These are phyloP conservation scores for Danielia reshetovae DNA, from an alignment of 805 yeast species.

Conservation along the genomic window DNA sequence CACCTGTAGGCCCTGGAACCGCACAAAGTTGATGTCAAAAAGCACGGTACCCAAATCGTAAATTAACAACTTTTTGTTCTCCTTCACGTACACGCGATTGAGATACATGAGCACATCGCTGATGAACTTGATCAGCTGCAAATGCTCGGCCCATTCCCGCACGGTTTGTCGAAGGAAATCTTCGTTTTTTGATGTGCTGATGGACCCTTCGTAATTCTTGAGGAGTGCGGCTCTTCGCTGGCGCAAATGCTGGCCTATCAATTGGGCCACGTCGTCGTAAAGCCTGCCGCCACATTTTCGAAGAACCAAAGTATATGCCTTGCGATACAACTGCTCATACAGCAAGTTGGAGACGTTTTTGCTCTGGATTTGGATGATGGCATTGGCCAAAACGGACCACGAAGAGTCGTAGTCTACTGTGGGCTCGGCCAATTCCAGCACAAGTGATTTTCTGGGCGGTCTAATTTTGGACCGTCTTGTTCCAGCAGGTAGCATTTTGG, in stretches of 20 bases:
- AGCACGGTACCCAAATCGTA: conserved; percentile 71
- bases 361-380: conserved; percentile 66
- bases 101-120: conserved; percentile 83
- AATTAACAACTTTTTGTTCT: conserved; percentile 55
- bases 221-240: conserved; percentile 17
- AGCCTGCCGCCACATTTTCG: conserved; percentile 62
- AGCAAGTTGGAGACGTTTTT: conserved; percentile 72
- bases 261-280: conserved; percentile 54
- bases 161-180: conserved; percentile 35
- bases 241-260: conserved; percentile 46
- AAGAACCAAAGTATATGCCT: conserved; percentile 72
- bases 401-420: conserved; percentile 57
- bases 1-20: conserved; percentile 44
- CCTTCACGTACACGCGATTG: conserved; percentile 80
- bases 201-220: conserved; percentile 10
- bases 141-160: conserved; percentile 66
- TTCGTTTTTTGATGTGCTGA: conserved; percentile 18
- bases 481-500: conserved; percentile 22
- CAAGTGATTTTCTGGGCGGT: conserved; percentile 53
- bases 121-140: conserved; percentile 68
- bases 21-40: conserved; percentile 60
- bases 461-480: conserved; percentile 55
- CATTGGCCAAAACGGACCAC: conserved; percentile 63
- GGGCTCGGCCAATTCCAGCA: conserved; percentile 17
- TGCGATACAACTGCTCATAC: conserved; percentile 77